Evolutionary conservation across 148 eudicot genomes (phyloP).

Genomic region (Heliosperma pusillum): DNA sequence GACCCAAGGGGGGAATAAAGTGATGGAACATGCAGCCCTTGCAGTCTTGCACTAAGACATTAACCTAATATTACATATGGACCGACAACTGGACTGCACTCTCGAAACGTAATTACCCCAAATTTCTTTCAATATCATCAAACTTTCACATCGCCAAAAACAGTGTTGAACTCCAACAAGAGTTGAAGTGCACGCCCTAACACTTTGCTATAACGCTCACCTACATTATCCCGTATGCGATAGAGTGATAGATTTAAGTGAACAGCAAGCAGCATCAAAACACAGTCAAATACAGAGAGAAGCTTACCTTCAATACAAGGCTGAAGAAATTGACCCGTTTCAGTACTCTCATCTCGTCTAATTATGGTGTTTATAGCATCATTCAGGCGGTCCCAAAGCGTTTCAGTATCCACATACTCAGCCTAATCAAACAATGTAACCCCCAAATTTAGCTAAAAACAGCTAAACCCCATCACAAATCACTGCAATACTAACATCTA

Average conservation of each 20-base stretch:
- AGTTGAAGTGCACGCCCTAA: slow-evolving; percentile 20
- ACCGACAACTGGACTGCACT: no score
- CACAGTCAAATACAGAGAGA: background rate
- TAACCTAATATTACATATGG: no score
- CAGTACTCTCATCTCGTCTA: slow-evolving; percentile 74
- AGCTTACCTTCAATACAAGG: slow-evolving; percentile 92
- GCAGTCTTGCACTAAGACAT: no score
- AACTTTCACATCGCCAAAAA: no score
- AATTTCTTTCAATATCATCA: background rate
- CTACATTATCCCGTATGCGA: background rate
- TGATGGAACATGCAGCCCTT: no score
- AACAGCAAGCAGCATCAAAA: slow-evolving; percentile 1
- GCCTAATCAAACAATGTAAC: slow-evolving; percentile 48
- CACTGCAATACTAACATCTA: slow-evolving; percentile 1
- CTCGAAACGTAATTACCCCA: no score
- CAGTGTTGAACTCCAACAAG: slow-evolving; percentile 8
- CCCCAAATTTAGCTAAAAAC: slow-evolving; percentile 14
- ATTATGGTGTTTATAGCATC: slow-evolving; percentile 89
- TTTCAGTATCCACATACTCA: slow-evolving; percentile 70
- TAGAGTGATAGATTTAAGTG: slow-evolving; percentile 16
- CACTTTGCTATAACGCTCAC: slow-evolving; percentile 1
- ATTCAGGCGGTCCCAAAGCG: slow-evolving; percentile 85
- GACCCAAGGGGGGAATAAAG: no score
- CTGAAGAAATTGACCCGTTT: slow-evolving; percentile 72
- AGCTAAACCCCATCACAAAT: background rate